Percentiles rank a stretch among this genome's conserved stretches.
These are phyloP conservation scores for Acanthochlamys bracteata DNA, from an alignment of 106 monocot species.

Conservation along the genomic window DNA sequence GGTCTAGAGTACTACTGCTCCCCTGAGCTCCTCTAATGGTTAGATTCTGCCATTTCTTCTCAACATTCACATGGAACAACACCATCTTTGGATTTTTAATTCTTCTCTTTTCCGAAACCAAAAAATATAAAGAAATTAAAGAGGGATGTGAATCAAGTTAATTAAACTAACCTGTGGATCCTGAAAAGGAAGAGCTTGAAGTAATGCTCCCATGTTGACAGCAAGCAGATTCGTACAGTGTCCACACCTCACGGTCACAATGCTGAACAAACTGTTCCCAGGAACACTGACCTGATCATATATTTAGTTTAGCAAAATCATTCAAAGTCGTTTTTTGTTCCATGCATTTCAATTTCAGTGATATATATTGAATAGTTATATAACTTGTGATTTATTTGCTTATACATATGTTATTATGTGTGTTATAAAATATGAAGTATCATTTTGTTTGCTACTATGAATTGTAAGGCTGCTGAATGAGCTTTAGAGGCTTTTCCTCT, in stretches of 20 bases:
- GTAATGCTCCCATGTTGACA: constrained; percentile 49
- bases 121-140: background rate
- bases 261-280: constrained; percentile 39
- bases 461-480: too few relatives aligned
- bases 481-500: too few relatives aligned
- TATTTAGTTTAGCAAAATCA: background rate
- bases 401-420: too few relatives aligned
- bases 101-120: background rate
- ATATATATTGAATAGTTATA: too few relatives aligned
- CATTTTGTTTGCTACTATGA: too few relatives aligned
- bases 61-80: background rate
- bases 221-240: constrained; percentile 59
- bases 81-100: background rate
- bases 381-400: too few relatives aligned
- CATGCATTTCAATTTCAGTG: background rate
- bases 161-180: constrained; percentile 26
- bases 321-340: background rate
- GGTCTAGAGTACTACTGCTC: constrained; percentile 1
- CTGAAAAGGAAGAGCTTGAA: constrained; percentile 29
- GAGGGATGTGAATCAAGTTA: background rate
- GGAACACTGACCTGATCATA: constrained; percentile 61
- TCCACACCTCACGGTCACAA: constrained; percentile 71
- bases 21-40: constrained; percentile 21
- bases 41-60: constrained; percentile 26
- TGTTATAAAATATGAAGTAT: too few relatives aligned